Base-by-base conservation (phyloP, 129 eudicot species). In the Calendula officinalis region DNA sequence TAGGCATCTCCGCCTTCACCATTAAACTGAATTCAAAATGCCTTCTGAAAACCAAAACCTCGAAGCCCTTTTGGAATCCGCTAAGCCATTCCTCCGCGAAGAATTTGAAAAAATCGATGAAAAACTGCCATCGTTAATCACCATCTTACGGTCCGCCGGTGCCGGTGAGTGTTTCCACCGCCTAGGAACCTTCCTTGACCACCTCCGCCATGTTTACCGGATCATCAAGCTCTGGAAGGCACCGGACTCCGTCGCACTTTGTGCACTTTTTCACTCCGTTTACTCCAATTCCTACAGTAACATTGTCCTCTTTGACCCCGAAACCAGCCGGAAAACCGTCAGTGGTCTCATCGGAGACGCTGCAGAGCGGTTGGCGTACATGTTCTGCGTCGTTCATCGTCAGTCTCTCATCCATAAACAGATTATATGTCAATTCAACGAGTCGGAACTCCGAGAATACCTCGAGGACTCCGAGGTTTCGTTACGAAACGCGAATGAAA, bases 111-210 rank as follows among this genome's bases (percentile, higher is more conserved):
- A 64, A 16, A 54, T 83, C 30, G 81, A 86, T 62, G 38, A 51
- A 7, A 76, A 76, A 32, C 84, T 90, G 5, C 91, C 91, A 0
- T 42, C 83, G 17, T 67, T 83, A 6, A 51, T 90, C 32, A 54
- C 88, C 30, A 82, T 83, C 3, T 78, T 90, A 12, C 61, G 71
- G 9, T 78, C 86, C 3, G 91, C 82, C 11, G 95, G 95, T 1
- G 97, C 97, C 15, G 91, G 89, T 3, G 95, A 90, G 70, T 90
- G 92, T 72, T 90, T 85, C 89, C 97, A 90, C 78, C 83, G 85
- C 58, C 84, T 82, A 39, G 97, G 95, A 38, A 86, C 83, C 52
- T 90, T 90, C 73, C 95, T 90, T 8, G 95, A 83, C 30, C 97
- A 90, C 75, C 85, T 90, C 5, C 32, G 81, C 48, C 86, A 83